Conservation (phyloP, 495 filamentous ascomycete species). For the Penicillium canescens region DNA sequence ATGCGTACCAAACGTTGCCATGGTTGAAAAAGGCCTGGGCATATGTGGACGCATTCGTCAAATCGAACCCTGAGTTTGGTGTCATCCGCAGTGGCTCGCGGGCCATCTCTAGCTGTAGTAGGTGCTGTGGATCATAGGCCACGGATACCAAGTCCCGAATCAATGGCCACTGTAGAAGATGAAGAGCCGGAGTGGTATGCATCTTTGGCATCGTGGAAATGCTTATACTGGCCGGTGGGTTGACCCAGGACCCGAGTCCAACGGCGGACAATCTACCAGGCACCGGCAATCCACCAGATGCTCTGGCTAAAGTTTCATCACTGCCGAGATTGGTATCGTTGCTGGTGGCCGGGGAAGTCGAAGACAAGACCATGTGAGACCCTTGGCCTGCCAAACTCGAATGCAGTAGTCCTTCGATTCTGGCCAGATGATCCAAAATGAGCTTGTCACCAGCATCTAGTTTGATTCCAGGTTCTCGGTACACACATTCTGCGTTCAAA, state of each 20-base stretch:
- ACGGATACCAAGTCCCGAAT: constrained; percentile 74
- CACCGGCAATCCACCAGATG: constrained; percentile 31
- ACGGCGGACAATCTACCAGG: constrained; percentile 62
- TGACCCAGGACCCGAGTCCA: constrained; percentile 73
- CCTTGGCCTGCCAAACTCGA: constrained; percentile 54
- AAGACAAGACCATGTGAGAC: constrained; percentile 46
- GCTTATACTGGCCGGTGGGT: constrained; percentile 53
- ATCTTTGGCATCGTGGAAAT: constrained; percentile 84
- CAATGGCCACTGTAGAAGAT: constrained; percentile 77
- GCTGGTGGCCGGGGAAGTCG: constrained; percentile 68
- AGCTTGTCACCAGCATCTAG: constrained; percentile 84
- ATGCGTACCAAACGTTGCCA: constrained; percentile 83
- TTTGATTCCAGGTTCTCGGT: constrained; percentile 84
- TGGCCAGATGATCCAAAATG: constrained; percentile 72
- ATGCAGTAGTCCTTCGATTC: constrained; percentile 77
- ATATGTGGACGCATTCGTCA: constrained; percentile 73
- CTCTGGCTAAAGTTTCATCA: constrained; percentile 57
- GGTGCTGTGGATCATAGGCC: constrained; percentile 74
- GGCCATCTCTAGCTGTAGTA: constrained; percentile 80
- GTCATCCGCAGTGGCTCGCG: constrained; percentile 66
- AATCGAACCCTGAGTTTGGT: constrained; percentile 62
- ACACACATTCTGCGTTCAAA: constrained; percentile 78
- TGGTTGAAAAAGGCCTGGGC: constrained; percentile 75
- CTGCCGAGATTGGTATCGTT: constrained; percentile 66
- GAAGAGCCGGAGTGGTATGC: constrained; percentile 76